Conservation (phyloP, 2,329 filamentous ascomycete species). For the Aspergillus sergii region DNA sequence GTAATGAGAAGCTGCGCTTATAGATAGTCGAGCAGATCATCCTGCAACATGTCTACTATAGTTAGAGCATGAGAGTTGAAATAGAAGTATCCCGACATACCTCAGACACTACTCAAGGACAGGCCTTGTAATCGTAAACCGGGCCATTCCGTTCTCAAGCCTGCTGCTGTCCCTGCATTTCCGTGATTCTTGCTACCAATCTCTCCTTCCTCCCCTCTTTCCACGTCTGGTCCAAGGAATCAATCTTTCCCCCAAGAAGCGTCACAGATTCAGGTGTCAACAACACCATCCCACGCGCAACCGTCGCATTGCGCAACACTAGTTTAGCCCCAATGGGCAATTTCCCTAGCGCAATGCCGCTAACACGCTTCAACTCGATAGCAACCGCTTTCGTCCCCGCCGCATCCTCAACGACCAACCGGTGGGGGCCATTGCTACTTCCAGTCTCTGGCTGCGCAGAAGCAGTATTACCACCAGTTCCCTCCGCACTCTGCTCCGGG, state of each 20-base stretch:
- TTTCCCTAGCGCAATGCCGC: slow-evolving; percentile 61
- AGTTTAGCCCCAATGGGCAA: slow-evolving; percentile 80
- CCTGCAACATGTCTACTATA: neutral
- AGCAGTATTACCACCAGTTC: slow-evolving; percentile 12
- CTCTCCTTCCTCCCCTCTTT: slow-evolving; percentile 68
- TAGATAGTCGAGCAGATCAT: slow-evolving; percentile 1
- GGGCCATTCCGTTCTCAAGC: neutral
- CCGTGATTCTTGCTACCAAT: slow-evolving; percentile 63
- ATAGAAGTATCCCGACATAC: slow-evolving; percentile 4
- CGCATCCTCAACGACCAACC: slow-evolving; percentile 80
- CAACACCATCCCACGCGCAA: slow-evolving; percentile 76
- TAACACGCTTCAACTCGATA: slow-evolving; percentile 70
- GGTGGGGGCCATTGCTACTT: slow-evolving; percentile 64
- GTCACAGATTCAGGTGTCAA: slow-evolving; percentile 69
- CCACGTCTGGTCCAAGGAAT: slow-evolving; percentile 79
- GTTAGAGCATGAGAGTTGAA: neutral
- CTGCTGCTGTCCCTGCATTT: slow-evolving; percentile 17
- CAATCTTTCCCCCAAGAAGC: slow-evolving; percentile 87
- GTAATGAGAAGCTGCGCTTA: neutral
- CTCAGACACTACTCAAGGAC: neutral
- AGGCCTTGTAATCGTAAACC: neutral
- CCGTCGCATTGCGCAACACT: slow-evolving; percentile 65
- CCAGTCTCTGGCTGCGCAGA: slow-evolving; percentile 17
- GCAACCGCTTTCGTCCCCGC: slow-evolving; percentile 69
- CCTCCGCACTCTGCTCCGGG: slow-evolving; percentile 36